These are phyloP conservation scores for Aspergillus pseudoglaucus DNA, from an alignment of 2,329 filamentous ascomycete species.

Conservation along the genomic window DNA sequence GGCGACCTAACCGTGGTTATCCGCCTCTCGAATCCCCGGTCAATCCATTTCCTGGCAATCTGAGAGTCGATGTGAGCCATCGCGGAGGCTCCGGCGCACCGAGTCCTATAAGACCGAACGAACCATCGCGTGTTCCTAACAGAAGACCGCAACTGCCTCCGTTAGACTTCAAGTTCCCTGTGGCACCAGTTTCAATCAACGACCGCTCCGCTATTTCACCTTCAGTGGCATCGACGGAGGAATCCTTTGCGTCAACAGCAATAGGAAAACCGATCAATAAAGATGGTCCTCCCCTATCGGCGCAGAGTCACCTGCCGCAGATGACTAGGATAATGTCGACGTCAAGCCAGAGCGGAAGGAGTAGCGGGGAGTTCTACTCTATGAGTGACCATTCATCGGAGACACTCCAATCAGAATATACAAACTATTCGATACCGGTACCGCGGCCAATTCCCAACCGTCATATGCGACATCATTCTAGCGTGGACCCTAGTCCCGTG, in stretches of 20 bases:
- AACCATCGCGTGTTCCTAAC: slow-evolving; percentile 37
- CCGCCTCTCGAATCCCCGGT: slow-evolving; percentile 25
- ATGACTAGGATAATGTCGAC: slow-evolving; percentile 66
- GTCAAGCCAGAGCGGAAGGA: slow-evolving; percentile 71
- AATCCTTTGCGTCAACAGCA: slow-evolving; percentile 8
- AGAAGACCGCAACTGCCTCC: slow-evolving; percentile 30
- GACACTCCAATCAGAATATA: slow-evolving; percentile 84
- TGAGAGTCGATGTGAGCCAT: slow-evolving; percentile 29
- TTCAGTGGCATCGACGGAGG: slow-evolving; percentile 23
- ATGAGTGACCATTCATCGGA: slow-evolving; percentile 93
- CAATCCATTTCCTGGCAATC: slow-evolving; percentile 19
- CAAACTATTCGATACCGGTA: slow-evolving; percentile 43
- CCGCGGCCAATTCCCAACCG: slow-evolving; percentile 43
- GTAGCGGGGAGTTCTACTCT: slow-evolving; percentile 91
- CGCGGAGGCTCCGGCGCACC: slow-evolving; percentile 18
- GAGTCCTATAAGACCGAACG: slow-evolving; percentile 30
- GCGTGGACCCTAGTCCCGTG: slow-evolving; percentile 23
- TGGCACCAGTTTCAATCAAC: slow-evolving; percentile 30
- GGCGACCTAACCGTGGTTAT: slow-evolving; percentile 27
- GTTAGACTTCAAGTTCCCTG: slow-evolving; percentile 53
- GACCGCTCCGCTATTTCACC: slow-evolving; percentile 26
- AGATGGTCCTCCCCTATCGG: slow-evolving; percentile 19
- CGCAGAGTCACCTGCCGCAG: slow-evolving; percentile 31
- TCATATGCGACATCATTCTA: slow-evolving; percentile 41
- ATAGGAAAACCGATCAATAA: slow-evolving; percentile 13